Conservation (phyloP, 139 green algal genomes). For the Diplosphaera chodatii region DNA sequence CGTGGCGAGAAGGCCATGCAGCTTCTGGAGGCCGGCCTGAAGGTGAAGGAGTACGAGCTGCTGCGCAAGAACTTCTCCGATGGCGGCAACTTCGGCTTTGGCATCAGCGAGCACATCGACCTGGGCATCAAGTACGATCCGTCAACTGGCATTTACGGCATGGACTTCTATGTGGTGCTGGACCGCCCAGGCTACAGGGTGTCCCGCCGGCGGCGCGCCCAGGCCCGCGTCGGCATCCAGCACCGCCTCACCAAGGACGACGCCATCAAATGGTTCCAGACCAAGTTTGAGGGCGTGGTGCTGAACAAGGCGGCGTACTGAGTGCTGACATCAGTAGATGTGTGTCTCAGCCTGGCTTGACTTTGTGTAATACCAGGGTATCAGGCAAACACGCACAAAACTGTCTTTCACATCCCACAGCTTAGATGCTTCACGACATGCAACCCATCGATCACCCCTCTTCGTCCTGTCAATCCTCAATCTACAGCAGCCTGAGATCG, state of each 20-base stretch:
- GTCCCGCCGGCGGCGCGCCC: constrained; percentile 54
- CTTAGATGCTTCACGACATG: too few relatives aligned
- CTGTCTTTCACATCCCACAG: too few relatives aligned
- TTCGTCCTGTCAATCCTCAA: too few relatives aligned
- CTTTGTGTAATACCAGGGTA: too few relatives aligned
- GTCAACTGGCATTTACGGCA: constrained; percentile 99
- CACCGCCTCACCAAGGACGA: constrained; percentile 97
- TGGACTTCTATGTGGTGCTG: constrained; percentile 99
- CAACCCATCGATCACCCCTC: too few relatives aligned
- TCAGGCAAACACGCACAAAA: too few relatives aligned
- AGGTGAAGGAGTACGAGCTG: constrained; percentile 99
- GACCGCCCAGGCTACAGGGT: constrained; percentile 95
- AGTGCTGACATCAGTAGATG: too few relatives aligned
- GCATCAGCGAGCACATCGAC: constrained; percentile 98
- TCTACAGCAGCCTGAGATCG: too few relatives aligned
- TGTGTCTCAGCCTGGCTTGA: too few relatives aligned
- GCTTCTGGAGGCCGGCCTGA: constrained; percentile 96
- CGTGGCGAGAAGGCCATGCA: constrained; percentile 98
- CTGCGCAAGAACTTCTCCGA: constrained; percentile 94
- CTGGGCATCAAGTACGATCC: constrained; percentile 99
- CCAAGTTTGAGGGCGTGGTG: constrained; percentile 96
- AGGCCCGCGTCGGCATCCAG: constrained; percentile 69
- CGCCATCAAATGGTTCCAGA: constrained; percentile 97
- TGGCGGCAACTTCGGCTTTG: constrained; percentile 95
- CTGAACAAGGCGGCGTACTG: constrained; percentile 78